phyloP scores from a whole-genome alignment of 108 stramenopile species.

The Nitzschia inconspicua region DNA sequence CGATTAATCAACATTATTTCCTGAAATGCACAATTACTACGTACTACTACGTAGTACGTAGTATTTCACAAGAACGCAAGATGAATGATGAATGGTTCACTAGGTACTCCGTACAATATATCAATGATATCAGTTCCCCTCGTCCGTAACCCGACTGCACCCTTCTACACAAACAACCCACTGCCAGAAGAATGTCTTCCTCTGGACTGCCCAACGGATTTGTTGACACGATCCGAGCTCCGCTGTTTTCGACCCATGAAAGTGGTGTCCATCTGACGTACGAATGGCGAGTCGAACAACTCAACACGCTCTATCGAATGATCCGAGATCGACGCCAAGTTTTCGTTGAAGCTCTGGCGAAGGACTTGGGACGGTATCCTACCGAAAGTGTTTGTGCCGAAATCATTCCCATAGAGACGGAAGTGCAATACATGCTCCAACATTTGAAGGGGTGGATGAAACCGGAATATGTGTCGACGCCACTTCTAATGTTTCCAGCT shows the following conservation, averaged over 20 bases:
- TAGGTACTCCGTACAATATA: no score
- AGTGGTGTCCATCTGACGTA: conserved; percentile 33
- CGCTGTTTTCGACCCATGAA: conserved; percentile 37
- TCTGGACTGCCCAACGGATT: no score
- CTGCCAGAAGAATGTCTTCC: no score
- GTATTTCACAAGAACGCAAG: no score
- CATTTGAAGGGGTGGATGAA: conserved; percentile 35
- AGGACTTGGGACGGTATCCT: conserved; percentile 38
- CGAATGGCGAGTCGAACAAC: conserved; percentile 42
- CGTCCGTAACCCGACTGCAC: no score
- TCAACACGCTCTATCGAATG: conserved; percentile 11
- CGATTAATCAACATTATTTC: no score
- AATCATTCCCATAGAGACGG: conserved; percentile 15
- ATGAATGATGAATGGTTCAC: no score
- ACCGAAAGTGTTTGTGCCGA: conserved; percentile 31
- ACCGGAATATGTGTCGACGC: conserved; percentile 27
- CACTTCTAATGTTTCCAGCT: conserved; percentile 12
- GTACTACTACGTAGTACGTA: no score
- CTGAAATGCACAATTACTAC: no score
- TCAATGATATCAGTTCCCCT: no score
- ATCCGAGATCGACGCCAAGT: no score
- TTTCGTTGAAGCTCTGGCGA: conserved; percentile 20
- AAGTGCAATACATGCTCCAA: conserved; percentile 21
- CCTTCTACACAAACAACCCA: no score
- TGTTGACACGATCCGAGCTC: conserved; percentile 20